Base-by-base conservation (phyloP, 2,329 filamentous ascomycete genomes). In the Talaromyces sp. region DNA sequence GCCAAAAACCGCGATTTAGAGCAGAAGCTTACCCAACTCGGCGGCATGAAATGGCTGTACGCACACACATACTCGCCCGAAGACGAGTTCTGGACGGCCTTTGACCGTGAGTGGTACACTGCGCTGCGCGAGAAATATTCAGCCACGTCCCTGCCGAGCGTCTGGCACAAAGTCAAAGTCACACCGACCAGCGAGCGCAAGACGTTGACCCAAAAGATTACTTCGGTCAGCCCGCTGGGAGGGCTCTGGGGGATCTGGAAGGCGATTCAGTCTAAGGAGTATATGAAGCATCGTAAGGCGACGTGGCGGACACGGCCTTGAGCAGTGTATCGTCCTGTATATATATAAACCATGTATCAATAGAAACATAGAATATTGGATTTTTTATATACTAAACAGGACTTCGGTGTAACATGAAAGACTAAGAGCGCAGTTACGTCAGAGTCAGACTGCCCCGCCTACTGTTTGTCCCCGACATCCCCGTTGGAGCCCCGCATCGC, bases 41-140 rank as follows among this genome's bases (percentile, higher is more conserved):
- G 87, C 54, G 92, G 91, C 2, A 85, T 89, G 79, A 96, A 96
- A 78, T 95, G 91, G 89, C 79, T 96, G 13, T 96, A 96, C 74
- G 91, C 91, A 2, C 89, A 93, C 69, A 89, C 90, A 0, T 96
- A 92, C 77, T 95, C 95, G 73, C 82, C 84, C n/a, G 84, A 89
- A 62, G 69, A 75, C 4, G 77, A 80, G 61, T 80, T 80, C 65
- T 80, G 77, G 77, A 58, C 65, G 6, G 74, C 77, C 54, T 79
- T 78, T 63, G 72, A 80, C 58, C 71, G 70, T 47, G 62, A 68
- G 2, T 67, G 67, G 66, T 78, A 80, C 49, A 74, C 77, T 42
- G 65, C 56, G 7, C 58, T 80, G 65, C 68, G 78, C 8, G 64
- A 65, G 32, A 79, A 75, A 60, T 79, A 79, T 58, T 64, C 71